phyloP scores from a whole-genome alignment of 148 eudicot species.

The Simmondsia chinensis region DNA sequence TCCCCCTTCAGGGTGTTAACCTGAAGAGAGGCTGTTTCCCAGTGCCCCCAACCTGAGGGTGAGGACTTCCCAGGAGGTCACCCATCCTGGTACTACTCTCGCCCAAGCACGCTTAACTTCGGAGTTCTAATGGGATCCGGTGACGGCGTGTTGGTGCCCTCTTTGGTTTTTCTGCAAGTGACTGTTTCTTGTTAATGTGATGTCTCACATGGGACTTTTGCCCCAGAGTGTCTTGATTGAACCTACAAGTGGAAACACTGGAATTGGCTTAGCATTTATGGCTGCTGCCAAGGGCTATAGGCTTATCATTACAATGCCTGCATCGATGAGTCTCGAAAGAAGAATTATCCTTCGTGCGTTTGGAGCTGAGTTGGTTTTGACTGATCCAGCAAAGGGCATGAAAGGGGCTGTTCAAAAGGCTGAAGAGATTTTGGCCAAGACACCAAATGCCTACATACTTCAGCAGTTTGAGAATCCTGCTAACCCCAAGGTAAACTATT shows the following conservation, averaged over 20 bases:
- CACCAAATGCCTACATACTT: slow-evolving; percentile 86
- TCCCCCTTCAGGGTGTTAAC: no score
- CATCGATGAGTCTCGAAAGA: slow-evolving; percentile 97
- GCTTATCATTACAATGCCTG: slow-evolving; percentile 90
- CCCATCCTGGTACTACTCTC: no score
- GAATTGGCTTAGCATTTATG: slow-evolving; percentile 94
- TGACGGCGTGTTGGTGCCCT: no score
- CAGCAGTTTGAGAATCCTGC: slow-evolving; percentile 99
- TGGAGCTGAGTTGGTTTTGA: slow-evolving; percentile 93
- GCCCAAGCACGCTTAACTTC: no score
- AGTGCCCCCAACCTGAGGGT: no score
- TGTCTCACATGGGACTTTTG: no score
- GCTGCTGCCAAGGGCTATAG: slow-evolving; percentile 97
- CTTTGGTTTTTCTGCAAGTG: no score
- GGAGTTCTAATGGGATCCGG: no score
- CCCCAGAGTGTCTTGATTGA: slow-evolving; percentile 88
- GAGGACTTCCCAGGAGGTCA: no score
- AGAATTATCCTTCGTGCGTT: slow-evolving; percentile 93
- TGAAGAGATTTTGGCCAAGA: slow-evolving; percentile 69
- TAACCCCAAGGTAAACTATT: slow-evolving; percentile 68
- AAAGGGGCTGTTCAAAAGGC: slow-evolving; percentile 92
- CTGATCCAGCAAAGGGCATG: slow-evolving; percentile 94
- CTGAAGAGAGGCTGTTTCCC: no score
- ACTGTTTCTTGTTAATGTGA: no score
- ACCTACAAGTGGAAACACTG: slow-evolving; percentile 98